Conservation (phyloP, 2,329 filamentous ascomycete genomes). For the Beauveria sp. region DNA sequence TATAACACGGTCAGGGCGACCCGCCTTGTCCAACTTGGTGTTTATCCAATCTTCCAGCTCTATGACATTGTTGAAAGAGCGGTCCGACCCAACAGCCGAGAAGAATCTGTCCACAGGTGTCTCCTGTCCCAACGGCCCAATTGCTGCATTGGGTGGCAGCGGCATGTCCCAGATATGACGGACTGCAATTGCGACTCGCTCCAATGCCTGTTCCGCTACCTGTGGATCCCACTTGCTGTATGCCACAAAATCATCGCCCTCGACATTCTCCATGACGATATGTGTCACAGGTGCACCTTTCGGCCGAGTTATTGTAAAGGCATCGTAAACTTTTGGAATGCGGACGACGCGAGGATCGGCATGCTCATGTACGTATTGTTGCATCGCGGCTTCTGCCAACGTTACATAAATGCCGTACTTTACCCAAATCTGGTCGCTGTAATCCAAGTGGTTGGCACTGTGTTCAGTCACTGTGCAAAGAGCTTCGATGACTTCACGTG, state of each 20-base stretch:
- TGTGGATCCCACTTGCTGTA: not conserved
- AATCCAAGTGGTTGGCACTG: not conserved
- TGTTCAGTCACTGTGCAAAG: not conserved
- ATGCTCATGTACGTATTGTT: slow-evolving; percentile 5
- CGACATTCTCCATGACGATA: slow-evolving; percentile 10
- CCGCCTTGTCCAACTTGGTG: not conserved
- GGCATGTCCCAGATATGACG: slow-evolving; percentile 5
- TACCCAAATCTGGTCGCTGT: not conserved
- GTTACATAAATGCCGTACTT: slow-evolving; percentile 6
- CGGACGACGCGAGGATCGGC: slow-evolving; percentile 10
- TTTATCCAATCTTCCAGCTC: not conserved
- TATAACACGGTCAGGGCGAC: not conserved
- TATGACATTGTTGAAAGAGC: not conserved
- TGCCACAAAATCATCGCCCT: not conserved
- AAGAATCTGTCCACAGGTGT: slow-evolving; percentile 9
- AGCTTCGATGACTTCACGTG: not conserved
- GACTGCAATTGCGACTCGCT: not conserved
- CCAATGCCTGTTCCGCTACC: not conserved
- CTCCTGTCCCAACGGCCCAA: slow-evolving; percentile 6
- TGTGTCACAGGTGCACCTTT: not conserved
- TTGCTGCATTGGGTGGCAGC: not conserved
- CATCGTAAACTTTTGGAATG: slow-evolving; percentile 3
- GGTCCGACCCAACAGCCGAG: slow-evolving; percentile 1
- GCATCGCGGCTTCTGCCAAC: slow-evolving; percentile 7
- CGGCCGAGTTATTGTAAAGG: not conserved